These are phyloP conservation scores for Pichia paraexigua DNA, from an alignment of 805 yeast genomes.

Conservation along the genomic window DNA sequence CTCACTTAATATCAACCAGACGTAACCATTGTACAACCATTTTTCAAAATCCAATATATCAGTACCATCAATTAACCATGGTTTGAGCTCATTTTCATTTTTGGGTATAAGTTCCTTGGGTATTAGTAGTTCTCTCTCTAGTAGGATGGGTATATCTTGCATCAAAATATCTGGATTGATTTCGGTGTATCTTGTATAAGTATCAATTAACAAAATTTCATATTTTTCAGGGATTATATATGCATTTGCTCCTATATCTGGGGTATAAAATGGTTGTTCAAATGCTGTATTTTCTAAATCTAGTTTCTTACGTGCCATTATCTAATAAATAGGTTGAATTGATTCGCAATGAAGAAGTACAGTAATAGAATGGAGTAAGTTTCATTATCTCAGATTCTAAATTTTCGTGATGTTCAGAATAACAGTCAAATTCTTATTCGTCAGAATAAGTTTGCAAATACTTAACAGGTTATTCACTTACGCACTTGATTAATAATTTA, in stretches of 20 bases:
- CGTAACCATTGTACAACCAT: conserved; percentile 32
- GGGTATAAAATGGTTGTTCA: conserved; percentile 10
- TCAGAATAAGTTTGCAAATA: no score
- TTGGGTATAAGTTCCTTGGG: conserved; percentile 6
- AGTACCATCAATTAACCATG: conserved; percentile 19
- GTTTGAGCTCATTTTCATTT: background rate
- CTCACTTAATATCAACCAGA: conserved; percentile 29
- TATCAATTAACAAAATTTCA: conserved; percentile 38
- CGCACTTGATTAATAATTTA: no score
- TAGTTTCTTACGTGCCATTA: background rate
- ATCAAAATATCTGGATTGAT: conserved; percentile 31
- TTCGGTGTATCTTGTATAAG: conserved; percentile 32
- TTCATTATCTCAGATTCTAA: no score
- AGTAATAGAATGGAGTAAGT: no score
- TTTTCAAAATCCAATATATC: conserved; percentile 42
- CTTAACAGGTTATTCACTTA: background rate
- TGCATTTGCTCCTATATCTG: conserved; percentile 1
- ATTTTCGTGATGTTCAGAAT: background rate
- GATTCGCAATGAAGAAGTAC: no score
- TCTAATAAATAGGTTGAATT: no score
- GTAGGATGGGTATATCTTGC: conserved; percentile 19
- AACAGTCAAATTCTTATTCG: background rate
- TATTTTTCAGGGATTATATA: conserved; percentile 32
- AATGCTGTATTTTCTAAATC: conserved; percentile 8
- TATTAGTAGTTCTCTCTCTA: conserved; percentile 1